Evolutionary conservation across 2,329 filamentous ascomycete genomes (phyloP).

Genomic region (Apiospora arundinis): DNA sequence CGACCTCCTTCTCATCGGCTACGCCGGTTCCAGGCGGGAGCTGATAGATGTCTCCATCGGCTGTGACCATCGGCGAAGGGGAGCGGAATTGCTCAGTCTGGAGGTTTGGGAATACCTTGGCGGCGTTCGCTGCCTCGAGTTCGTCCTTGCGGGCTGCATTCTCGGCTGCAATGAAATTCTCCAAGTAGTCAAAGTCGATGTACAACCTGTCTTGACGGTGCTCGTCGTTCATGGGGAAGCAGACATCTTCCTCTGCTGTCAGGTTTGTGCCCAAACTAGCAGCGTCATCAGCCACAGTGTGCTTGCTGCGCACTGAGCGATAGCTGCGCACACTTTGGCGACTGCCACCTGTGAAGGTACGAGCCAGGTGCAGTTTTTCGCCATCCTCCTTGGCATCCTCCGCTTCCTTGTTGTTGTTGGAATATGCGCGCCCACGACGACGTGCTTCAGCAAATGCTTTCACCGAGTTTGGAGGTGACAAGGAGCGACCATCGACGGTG

Average conservation of each 20-base stretch:
- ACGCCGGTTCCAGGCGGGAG: slow-evolving; percentile 54
- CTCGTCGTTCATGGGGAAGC: slow-evolving; percentile 80
- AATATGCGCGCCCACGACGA: slow-evolving; percentile 78
- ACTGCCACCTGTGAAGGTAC: slow-evolving; percentile 74
- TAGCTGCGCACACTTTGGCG: slow-evolving; percentile 61
- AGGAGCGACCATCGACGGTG: slow-evolving; percentile 68
- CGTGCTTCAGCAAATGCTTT: slow-evolving; percentile 95
- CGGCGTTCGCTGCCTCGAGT: slow-evolving; percentile 54
- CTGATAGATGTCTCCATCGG: slow-evolving; percentile 64
- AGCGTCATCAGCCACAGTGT: slow-evolving; percentile 66
- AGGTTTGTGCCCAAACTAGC: slow-evolving; percentile 69
- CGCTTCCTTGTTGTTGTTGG: slow-evolving; percentile 45
- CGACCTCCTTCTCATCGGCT: slow-evolving; percentile 53
- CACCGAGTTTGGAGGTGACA: slow-evolving; percentile 93
- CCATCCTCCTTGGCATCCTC: slow-evolving; percentile 40
- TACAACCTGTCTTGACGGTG: slow-evolving; percentile 74
- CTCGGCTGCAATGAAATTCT: slow-evolving; percentile 81
- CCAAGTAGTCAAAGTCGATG: slow-evolving; percentile 91
- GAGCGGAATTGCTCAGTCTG: slow-evolving; percentile 48
- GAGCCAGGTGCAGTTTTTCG: slow-evolving; percentile 63
- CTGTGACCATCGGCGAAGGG: slow-evolving; percentile 48
- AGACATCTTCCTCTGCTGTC: slow-evolving; percentile 85
- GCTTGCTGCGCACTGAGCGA: slow-evolving; percentile 49
- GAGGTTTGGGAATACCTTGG: slow-evolving; percentile 66
- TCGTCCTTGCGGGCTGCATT: slow-evolving; percentile 56